Evolutionary conservation across 2,329 filamentous ascomycete genomes (phyloP).

Genomic region (Metarhizium sp.): DNA sequence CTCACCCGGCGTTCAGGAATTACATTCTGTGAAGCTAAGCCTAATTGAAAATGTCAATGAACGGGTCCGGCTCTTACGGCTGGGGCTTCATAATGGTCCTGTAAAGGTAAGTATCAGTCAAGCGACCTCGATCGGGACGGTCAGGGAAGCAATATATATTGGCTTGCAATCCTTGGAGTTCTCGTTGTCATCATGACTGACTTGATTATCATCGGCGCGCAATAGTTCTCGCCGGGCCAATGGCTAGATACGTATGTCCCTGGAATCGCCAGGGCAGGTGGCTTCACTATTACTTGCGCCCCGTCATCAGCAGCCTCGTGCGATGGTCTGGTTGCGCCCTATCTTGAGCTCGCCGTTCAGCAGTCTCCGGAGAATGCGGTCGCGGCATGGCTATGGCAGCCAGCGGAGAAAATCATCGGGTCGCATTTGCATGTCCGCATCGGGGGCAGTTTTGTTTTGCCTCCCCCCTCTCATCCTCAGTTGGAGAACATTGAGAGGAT

Average conservation of each 20-base stretch:
- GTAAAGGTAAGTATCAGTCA: slow-evolving; percentile 32
- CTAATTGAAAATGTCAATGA: slow-evolving; percentile 57
- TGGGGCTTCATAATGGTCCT: slow-evolving; percentile 42
- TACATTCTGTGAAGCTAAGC: slow-evolving; percentile 53
- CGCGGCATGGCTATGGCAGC: slow-evolving; percentile 67
- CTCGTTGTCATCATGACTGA: not conserved
- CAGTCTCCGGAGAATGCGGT: slow-evolving; percentile 60
- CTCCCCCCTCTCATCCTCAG: slow-evolving; percentile 37
- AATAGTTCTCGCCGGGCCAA: slow-evolving; percentile 69
- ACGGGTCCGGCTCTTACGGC: slow-evolving; percentile 56
- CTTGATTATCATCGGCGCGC: not conserved
- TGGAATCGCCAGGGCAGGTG: slow-evolving; percentile 58
- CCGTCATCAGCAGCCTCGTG: slow-evolving; percentile 43
- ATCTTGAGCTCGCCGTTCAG: slow-evolving; percentile 73
- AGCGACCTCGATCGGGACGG: not conserved
- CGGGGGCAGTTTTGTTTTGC: slow-evolving; percentile 75
- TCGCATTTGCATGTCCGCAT: slow-evolving; percentile 56
- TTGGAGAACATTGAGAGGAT: slow-evolving; percentile 44
- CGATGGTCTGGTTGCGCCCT: slow-evolving; percentile 23
- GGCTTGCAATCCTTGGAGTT: not conserved
- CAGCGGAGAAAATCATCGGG: slow-evolving; percentile 44
- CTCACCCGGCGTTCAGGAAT: slow-evolving; percentile 21
- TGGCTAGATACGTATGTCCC: slow-evolving; percentile 82
- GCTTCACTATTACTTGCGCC: slow-evolving; percentile 79
- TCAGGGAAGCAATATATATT: not conserved